Evolutionary conservation across 495 filamentous ascomycete genomes (phyloP), one percentile per base, ranked within the genome.

Genomic region (Tuber microsphaerosporum): DNA sequence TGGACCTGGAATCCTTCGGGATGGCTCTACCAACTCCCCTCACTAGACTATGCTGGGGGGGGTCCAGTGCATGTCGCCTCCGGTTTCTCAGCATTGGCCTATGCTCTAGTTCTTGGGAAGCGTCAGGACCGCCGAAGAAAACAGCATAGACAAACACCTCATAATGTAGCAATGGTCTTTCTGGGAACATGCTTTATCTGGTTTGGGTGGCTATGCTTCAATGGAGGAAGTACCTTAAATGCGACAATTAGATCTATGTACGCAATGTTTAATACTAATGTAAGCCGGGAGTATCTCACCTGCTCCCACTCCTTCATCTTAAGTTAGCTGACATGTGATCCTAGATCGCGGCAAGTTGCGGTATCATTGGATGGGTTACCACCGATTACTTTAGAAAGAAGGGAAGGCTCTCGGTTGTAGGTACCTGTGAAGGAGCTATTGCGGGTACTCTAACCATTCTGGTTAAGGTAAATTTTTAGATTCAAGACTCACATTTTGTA

Each of bases 201-300:
- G 88, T 88, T 88, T 71, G 88, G 88, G 31, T 89, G 88, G 88
- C 85, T 88, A 75, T 88, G 88, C 14, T 91, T 91, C 81, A 90
- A 90, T 75, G 89, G 89, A 26, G 89, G 89, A 22, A 87, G 86
- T 1, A 87, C 87, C 69, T 85, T 91, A 7, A 88, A 87, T 78
- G 88, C 86, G 5, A 87, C 84, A 34, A 83, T 91, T 44, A 85
- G 89, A 70, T 86, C 88, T 9, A 87, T 90, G 85, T 77, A 88
- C 39, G n/a, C 43, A 71, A n/a, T n/a, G 39, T 44, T 61, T 61
- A 31, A 26, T n/a, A 61, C 10, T 31, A 61, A 61, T 16, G n/a
- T 16, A 61, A 31, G n/a, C 4, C 3, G n/a, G 51, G 51, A 31
- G 51, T 31, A 31, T 31, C 26, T 61, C 14, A 61, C 51, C 14